Evolutionary conservation across 306 rosid species (phyloP).

Genomic region (peach (Prunus persica)): DNA sequence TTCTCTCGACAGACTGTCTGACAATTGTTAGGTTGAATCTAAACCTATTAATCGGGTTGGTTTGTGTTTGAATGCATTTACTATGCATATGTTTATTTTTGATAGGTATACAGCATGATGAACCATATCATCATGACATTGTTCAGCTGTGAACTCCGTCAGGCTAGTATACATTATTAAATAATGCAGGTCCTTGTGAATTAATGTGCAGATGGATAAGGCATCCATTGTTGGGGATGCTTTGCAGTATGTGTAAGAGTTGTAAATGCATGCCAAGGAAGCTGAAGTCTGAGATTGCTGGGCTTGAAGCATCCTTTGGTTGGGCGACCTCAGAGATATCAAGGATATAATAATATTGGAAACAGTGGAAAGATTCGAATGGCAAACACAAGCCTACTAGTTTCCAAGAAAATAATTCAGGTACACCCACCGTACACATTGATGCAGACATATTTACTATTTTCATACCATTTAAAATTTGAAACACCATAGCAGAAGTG

Average conservation of each 20-base stretch:
- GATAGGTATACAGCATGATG: no score
- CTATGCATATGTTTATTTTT: no score
- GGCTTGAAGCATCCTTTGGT: constrained; percentile 57
- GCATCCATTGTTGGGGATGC: constrained; percentile 88
- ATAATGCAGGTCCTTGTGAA: background rate
- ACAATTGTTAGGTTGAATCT: no score
- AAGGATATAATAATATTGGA: constrained; percentile 22
- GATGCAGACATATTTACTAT: no score
- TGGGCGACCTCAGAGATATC: constrained; percentile 24
- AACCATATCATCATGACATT: no score
- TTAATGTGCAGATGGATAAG: constrained; percentile 65
- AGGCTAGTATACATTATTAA: no score
- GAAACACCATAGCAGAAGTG: no score
- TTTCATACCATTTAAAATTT: no score
- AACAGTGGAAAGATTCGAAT: constrained; percentile 27
- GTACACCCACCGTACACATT: constrained; percentile 15
- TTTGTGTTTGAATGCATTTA: no score
- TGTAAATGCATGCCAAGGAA: constrained; percentile 65
- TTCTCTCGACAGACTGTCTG: no score
- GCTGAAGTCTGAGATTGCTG: constrained; percentile 57
- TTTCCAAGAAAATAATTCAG: constrained; percentile 53
- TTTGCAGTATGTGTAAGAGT: constrained; percentile 51
- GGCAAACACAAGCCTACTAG: constrained; percentile 16
- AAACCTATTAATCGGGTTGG: no score
- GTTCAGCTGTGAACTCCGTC: no score